These are phyloP conservation scores for Neurospora hispaniola DNA, from an alignment of 495 filamentous ascomycete genomes.

Conservation along the genomic window DNA sequence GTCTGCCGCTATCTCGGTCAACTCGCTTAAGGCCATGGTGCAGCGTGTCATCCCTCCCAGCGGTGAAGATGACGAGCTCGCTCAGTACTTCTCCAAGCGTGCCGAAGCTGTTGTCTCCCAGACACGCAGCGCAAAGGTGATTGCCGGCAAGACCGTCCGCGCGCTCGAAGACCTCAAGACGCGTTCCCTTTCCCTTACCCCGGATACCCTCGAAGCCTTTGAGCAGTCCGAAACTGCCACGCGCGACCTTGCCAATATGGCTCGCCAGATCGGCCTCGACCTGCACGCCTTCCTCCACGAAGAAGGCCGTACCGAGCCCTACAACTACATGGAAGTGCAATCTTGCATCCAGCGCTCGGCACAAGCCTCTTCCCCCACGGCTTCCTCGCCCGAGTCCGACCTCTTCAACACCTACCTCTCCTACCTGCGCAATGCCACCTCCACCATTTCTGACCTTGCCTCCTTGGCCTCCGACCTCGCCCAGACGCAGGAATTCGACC, in stretches of 20 bases:
- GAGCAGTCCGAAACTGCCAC: conserved; percentile 52
- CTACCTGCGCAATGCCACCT: conserved; percentile 54
- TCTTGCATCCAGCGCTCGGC: conserved; percentile 49
- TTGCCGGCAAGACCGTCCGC: conserved; percentile 67
- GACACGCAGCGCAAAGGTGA: conserved; percentile 73
- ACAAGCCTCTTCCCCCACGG: conserved; percentile 9
- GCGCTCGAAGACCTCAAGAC: conserved; percentile 69
- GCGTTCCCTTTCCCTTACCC: conserved; percentile 63
- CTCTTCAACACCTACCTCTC: conserved; percentile 58
- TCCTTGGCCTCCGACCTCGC: conserved; percentile 62
- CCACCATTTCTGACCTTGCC: conserved; percentile 60
- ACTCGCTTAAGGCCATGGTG: conserved; percentile 51
- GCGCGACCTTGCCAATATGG: conserved; percentile 54
- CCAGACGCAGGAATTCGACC: conserved; percentile 78
- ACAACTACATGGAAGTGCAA: conserved; percentile 55
- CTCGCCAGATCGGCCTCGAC: conserved; percentile 54
- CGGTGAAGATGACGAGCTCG: conserved; percentile 50
- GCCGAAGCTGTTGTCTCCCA: conserved; percentile 62
- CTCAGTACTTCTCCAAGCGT: conserved; percentile 56
- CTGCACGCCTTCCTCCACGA: conserved; percentile 56
- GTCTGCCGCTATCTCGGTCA: conserved; percentile 57
- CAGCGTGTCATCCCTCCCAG: conserved; percentile 46
- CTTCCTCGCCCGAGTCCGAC: conserved; percentile 41
- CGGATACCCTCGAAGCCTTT: conserved; percentile 40
- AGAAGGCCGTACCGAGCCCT: conserved; percentile 59